Evolutionary conservation across 2,329 filamentous ascomycete genomes (phyloP), one percentile per base, ranked within the genome.

Genomic region (Curvularia spicifera): DNA sequence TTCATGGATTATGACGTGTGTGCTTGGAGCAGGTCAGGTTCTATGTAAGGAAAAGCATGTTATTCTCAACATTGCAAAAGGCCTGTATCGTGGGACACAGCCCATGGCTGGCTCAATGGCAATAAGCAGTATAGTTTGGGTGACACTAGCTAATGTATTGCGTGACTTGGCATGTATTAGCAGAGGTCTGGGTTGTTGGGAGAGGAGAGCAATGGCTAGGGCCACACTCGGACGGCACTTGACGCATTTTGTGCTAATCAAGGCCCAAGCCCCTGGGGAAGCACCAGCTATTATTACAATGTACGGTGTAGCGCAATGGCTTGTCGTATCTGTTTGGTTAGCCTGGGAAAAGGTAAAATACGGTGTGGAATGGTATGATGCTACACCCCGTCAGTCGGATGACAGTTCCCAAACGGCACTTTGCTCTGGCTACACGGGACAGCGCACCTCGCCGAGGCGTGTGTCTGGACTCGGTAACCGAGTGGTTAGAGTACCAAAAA

Each of bases 351-450:
- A 26, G 46, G 45, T 18, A 31, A 43, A 13, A 7, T 22, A 35
- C 9, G 28, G 22, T n/a, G 22, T 28, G 24, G 10, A 18, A 9
- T 20, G 28, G 24, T 44, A 28, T 29, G 39, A 20, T 24, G 31
- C 28, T 26, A 29, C 22, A 4, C 13, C n/a, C 28, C 26, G 29
- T 13, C 12, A 24, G 46, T 13, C 13, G 15, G 29, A 39, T n/a
- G 22, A 10, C 29, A 7, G 48, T 26, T n/a, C 18, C 12, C n/a
- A 53, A 15, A n/a, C 22, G 35, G 35, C 35, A 12, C 12, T 28
- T 47, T 46, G 55, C 22, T 51, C 55, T 48, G 50, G 22, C 40
- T 55, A 22, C 20, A 44, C 42, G 47, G 29, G 42, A 51, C 48
- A 55, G 59, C 44, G 48, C 46, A 50, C 50, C 29, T 42, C 37